Evolutionary conservation across 202 grass and related monocot species (phyloP).

Genomic region (Panicum hallii): DNA sequence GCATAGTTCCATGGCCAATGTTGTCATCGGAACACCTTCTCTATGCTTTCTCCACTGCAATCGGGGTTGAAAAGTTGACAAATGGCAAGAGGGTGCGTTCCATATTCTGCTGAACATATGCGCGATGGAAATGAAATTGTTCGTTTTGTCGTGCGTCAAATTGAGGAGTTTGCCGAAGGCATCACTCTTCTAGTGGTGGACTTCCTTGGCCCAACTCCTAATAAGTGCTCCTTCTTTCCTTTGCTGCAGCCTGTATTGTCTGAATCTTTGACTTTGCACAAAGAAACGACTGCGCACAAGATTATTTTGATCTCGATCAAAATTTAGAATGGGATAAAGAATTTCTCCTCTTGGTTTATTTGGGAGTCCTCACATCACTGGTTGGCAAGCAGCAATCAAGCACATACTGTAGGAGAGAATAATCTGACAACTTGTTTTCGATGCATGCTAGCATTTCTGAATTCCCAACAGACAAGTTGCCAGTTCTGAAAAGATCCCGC

Average conservation of each 20-base stretch:
- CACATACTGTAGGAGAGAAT: conserved; percentile 42
- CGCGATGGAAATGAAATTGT: conserved; percentile 24
- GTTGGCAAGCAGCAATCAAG: conserved; percentile 43
- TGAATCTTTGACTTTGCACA: conserved; percentile 39
- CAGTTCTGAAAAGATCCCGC: conserved; percentile 14
- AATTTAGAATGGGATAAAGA: conserved; percentile 27
- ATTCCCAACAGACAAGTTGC: conserved; percentile 49
- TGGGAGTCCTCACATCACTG: conserved; percentile 52
- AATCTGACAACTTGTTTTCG: conserved; percentile 53
- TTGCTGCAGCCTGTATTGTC: conserved; percentile 18
- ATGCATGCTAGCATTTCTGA: conserved; percentile 53
- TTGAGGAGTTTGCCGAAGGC: conserved; percentile 29
- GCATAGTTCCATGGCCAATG: neutral
- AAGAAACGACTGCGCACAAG: neutral
- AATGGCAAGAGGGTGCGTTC: neutral
- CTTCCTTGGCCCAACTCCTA: neutral
- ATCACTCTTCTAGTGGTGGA: conserved; percentile 13
- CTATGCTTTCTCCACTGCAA: neutral
- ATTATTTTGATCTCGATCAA: neutral
- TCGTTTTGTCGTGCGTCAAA: conserved; percentile 7
- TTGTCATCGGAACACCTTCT: neutral
- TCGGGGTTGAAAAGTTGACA: neutral
- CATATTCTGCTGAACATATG: conserved; percentile 31
- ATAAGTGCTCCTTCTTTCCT: neutral
- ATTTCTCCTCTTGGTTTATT: conserved; percentile 45